A percentile compares a stretch with the other conserved stretches of the same genome.
phyloP scores from a whole-genome alignment of 179 eudicot species.

The Nepenthes alata region DNA sequence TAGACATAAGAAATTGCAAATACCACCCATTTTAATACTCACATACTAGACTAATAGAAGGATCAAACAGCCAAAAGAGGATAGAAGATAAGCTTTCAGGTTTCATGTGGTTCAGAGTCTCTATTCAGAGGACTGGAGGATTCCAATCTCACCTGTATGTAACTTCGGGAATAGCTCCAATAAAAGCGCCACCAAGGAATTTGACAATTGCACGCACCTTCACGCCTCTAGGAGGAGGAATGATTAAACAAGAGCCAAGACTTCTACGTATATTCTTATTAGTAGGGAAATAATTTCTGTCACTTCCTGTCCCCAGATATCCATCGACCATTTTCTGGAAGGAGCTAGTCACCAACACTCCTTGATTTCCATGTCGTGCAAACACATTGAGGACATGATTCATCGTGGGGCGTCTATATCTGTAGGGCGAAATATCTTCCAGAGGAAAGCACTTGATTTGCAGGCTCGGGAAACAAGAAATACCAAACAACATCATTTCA shows the following conservation, averaged over 20 bases:
- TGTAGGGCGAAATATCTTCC: background rate
- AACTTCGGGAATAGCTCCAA: conserved; percentile 89
- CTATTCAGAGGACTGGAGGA: background rate
- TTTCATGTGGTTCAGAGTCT: background rate
- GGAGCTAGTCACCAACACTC: background rate
- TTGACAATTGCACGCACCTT: conserved; percentile 62
- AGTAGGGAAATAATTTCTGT: background rate
- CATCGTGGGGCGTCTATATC: background rate
- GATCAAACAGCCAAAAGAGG: too few relatives aligned
- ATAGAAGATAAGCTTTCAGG: background rate
- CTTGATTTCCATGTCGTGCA: background rate
- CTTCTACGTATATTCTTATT: background rate
- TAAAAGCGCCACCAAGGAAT: conserved; percentile 91
- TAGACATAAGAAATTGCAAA: too few relatives aligned
- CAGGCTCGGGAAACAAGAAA: background rate
- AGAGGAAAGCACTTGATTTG: background rate
- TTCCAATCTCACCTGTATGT: conserved; percentile 43
- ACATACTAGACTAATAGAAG: too few relatives aligned
- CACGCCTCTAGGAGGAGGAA: conserved; percentile 55
- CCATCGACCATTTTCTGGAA: background rate
- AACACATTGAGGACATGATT: background rate
- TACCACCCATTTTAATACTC: too few relatives aligned
- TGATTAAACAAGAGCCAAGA: conserved; percentile 58
- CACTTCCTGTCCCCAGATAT: background rate
- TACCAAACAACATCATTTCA: background rate